Evolutionary conservation across 495 filamentous ascomycete genomes (phyloP).

Genomic region (Lophiostoma macrostomum): DNA sequence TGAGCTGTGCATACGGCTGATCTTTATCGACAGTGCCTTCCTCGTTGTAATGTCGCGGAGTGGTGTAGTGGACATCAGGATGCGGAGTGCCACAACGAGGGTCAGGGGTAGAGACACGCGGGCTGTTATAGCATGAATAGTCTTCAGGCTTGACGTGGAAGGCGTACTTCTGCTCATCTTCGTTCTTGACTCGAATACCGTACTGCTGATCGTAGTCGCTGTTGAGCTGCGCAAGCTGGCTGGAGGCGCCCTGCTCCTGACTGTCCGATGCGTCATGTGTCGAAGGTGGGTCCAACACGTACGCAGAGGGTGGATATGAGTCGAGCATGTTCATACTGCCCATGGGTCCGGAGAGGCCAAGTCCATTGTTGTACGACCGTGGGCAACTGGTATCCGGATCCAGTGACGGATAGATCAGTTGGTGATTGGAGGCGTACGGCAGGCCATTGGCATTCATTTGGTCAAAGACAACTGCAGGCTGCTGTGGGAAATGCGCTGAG

Average conservation of each 20-base stretch:
- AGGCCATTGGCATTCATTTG: constrained; percentile 13
- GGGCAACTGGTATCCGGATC: constrained; percentile 16
- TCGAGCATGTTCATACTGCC: constrained; percentile 17
- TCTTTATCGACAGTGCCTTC: constrained; percentile 37
- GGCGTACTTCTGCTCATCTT: constrained; percentile 3
- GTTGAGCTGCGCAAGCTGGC: constrained; percentile 7
- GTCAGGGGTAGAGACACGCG: not conserved
- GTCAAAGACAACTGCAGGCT: constrained; percentile 1
- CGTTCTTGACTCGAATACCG: no score
- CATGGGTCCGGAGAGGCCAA: constrained; percentile 8
- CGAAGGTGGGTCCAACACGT: constrained; percentile 22
- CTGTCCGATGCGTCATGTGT: constrained; percentile 21
- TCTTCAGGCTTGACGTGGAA: constrained; percentile 14
- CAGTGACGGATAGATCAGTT: constrained; percentile 15
- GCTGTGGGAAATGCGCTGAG: not conserved
- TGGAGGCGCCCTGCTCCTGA: not conserved
- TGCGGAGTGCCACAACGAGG: constrained; percentile 12
- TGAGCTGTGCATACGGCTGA: constrained; percentile 78
- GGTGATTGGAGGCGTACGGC: constrained; percentile 17
- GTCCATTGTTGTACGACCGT: constrained; percentile 19
- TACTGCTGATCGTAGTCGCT: constrained; percentile 13
- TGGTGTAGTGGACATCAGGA: not conserved
- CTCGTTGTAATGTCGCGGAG: constrained; percentile 9
- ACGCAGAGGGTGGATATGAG: constrained; percentile 29
- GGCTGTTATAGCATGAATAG: not conserved